Conservation (phyloP, 108 stramenopile genomes). For the Pelagomonas calceolata region DNA sequence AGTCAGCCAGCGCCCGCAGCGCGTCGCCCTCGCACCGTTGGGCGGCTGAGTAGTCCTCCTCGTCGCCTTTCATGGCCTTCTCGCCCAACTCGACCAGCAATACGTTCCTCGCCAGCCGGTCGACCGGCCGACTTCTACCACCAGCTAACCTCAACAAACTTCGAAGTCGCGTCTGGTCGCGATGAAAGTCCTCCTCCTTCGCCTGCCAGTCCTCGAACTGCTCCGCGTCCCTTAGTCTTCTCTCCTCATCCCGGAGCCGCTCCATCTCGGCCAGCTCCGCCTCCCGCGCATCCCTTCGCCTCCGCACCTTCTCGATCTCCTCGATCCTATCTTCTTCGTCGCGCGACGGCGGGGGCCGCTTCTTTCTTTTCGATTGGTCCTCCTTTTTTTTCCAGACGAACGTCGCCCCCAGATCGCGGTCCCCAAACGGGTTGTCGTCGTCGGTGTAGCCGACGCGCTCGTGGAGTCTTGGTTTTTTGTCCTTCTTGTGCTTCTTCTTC, state of each 20-base stretch:
- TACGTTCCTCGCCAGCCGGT: slow-evolving; percentile 88
- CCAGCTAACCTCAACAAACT: slow-evolving; percentile 82
- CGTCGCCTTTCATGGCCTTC: background rate
- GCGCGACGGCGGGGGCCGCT: slow-evolving; percentile 12
- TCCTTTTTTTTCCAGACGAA: slow-evolving; percentile 93
- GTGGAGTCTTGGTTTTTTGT: background rate
- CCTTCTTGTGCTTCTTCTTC: slow-evolving; percentile 1
- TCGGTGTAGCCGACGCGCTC: slow-evolving; percentile 80
- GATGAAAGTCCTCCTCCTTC: slow-evolving; percentile 96
- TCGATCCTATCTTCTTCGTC: slow-evolving; percentile 57
- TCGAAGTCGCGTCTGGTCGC: slow-evolving; percentile 76
- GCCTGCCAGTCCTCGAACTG: slow-evolving; percentile 90
- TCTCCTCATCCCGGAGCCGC: slow-evolving; percentile 75
- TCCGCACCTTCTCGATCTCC: slow-evolving; percentile 90
- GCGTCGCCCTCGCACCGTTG: too few relatives aligned
- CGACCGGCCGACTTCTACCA: slow-evolving; percentile 82
- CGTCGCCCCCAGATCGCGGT: slow-evolving; percentile 81
- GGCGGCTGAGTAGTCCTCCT: too few relatives aligned
- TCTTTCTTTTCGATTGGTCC: slow-evolving; percentile 16
- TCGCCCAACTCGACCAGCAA: slow-evolving; percentile 62
- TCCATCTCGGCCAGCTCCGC: slow-evolving; percentile 79
- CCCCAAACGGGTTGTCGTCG: slow-evolving; percentile 96
- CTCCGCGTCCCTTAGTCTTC: slow-evolving; percentile 80
- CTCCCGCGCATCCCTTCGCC: slow-evolving; percentile 77
- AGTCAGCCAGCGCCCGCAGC: too few relatives aligned